Conservation (phyloP, 129 eudicot species). For the Heracleum sosnowskyi region DNA sequence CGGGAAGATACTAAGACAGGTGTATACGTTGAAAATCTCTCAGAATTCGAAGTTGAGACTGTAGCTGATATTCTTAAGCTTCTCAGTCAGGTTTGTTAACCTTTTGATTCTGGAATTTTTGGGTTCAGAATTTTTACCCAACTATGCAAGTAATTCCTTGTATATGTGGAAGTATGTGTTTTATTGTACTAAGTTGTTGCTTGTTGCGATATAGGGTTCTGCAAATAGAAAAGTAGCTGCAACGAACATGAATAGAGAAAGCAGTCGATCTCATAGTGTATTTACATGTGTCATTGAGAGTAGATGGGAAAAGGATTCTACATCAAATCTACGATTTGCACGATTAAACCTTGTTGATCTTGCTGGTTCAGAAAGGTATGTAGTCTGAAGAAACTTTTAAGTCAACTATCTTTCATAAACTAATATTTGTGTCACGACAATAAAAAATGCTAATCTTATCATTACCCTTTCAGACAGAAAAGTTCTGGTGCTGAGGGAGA, state of each 20-base stretch:
- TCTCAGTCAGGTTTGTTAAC: conserved; percentile 59
- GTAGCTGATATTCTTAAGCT: conserved; percentile 84
- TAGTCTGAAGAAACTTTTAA: neutral
- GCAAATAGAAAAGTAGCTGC: conserved; percentile 90
- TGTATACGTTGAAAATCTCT: conserved; percentile 93
- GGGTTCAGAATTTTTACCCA: conserved; percentile 1
- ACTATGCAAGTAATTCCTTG: neutral
- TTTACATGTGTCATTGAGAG: conserved; percentile 94
- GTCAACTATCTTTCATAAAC: too few species aligned
- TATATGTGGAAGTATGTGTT: neutral
- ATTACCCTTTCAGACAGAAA: conserved; percentile 59
- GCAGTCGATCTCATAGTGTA: conserved; percentile 98
- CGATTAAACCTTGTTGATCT: conserved; percentile 94
- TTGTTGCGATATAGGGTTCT: conserved; percentile 57
- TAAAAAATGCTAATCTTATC: neutral
- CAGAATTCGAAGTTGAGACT: conserved; percentile 86
- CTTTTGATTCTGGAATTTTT: conserved; percentile 2
- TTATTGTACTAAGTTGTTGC: neutral
- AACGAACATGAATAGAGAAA: conserved; percentile 95
- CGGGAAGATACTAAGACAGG: conserved; percentile 87
- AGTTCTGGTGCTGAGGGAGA: conserved; percentile 99
- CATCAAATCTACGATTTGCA: conserved; percentile 73
- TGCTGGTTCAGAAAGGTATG: conserved; percentile 97
- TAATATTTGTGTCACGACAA: neutral
- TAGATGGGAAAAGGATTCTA: conserved; percentile 83